Base-by-base conservation (phyloP, 2,329 filamentous ascomycete species). In the Cordyceps cateniannulata region DNA sequence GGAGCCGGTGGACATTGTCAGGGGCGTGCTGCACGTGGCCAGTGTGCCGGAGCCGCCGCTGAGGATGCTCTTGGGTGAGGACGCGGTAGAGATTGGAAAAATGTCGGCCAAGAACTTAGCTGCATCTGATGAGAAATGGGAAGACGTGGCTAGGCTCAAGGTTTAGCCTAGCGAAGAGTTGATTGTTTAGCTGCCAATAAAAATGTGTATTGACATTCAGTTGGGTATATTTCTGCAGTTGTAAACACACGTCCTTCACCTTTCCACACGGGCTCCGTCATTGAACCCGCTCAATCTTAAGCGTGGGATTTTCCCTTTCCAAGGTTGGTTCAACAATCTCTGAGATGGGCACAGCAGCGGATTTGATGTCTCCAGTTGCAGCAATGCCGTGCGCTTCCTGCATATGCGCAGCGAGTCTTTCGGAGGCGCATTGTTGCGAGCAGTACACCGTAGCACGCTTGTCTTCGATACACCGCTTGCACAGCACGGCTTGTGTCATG, bases 361-460 rank as follows among this genome's bases (percentile, higher is more conserved):
- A 51, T 9, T 35, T 29, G 4, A 20, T 35, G 22, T 47, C 60
- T 10, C 12, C 10, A 63, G 60, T 57, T 71, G 51, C 9, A 24
- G 66, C 63, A 63, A 54, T 38, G 68, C 66, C 58, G 69, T 68
- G 61, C 74, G 72, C 61, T 64, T 69, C 14, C 51, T 74, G 71
- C 22, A 76, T 69, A 65, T 81, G 79, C 25, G 61, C 61, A 12
- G 72, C 70, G 40, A 81, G 73, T 62, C 79, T 77, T 14, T 63
- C 66, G 25, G 66, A 67, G n/a, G 76, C 77, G 65, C 79, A 81
- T 35, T 69, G 66, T 29, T 70, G 64, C 8, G 76, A 77, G 66
- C 79, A 81, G 63, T 76, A 81, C 6, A 75, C 53, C 0, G 73
- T 72, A 25, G 71, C 66, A n/a, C 69, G 66, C 60, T 73, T 72